Conservation (phyloP, 2,329 filamentous ascomycete genomes). For the Chaetomium sp. region DNA sequence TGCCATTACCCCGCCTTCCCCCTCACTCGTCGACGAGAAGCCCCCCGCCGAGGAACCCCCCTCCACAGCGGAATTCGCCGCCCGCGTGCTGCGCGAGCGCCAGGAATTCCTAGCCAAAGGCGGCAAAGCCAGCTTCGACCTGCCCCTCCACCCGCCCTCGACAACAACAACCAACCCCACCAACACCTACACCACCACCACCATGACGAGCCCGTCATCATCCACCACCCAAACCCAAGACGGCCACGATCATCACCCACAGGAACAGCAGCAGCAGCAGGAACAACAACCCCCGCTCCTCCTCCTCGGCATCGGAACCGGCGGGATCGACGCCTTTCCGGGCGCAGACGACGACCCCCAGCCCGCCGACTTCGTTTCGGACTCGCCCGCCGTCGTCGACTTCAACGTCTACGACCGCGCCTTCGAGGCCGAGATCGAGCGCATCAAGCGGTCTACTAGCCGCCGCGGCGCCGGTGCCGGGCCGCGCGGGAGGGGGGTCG, state of each 20-base stretch:
- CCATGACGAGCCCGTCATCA: not conserved
- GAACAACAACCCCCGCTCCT: conserved; percentile 60
- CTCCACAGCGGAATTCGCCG: conserved; percentile 52
- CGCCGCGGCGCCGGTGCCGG: conserved; percentile 40
- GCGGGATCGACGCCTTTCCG: conserved; percentile 53
- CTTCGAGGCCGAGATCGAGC: conserved; percentile 78
- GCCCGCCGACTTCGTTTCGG: conserved; percentile 63
- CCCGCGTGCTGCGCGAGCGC: conserved; percentile 52
- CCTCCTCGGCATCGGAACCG: conserved; percentile 72
- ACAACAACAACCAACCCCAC: conserved; percentile 44
- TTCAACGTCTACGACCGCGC: conserved; percentile 88
- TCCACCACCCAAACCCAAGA: not conserved
- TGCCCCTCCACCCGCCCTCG: not conserved
- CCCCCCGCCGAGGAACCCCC: conserved; percentile 28
- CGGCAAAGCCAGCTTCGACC: conserved; percentile 22
- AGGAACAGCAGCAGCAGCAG: conserved; percentile 57
- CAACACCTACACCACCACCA: conserved; percentile 61
- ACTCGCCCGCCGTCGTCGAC: conserved; percentile 82
- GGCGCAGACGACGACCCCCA: conserved; percentile 43
- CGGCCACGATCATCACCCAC: conserved; percentile 34
- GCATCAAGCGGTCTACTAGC: conserved; percentile 54
- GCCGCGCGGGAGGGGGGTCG: not conserved
- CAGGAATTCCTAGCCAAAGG: conserved; percentile 44
- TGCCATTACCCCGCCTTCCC: conserved; percentile 9
- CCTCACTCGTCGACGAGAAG: conserved; percentile 31